Evolutionary conservation across 768 basidiomycete species (phyloP), one percentile per base, ranked within the genome.

Genomic region (Podaxis rugospora): DNA sequence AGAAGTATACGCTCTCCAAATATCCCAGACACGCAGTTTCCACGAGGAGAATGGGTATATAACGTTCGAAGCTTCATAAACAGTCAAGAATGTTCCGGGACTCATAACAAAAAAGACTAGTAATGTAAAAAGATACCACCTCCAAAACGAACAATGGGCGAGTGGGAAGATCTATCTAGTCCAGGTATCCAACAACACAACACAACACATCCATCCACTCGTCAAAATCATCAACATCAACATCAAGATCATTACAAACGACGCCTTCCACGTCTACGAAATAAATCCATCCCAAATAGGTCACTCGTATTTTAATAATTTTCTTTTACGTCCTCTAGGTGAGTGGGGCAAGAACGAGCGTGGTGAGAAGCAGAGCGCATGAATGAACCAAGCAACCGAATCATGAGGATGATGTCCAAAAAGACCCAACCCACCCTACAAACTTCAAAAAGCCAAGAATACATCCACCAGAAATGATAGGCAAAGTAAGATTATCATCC

Each of bases 401-500:
- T 42, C 14, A 42, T 49, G 9, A 49, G 27, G 47, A 49, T 10
- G 44, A 47, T 4, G 25, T 49, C 47, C 47, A 49, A 27, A 49
- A 7, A 2, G n/a, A 21, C 21, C 47, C 84, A 68, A 51, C 9
- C 57, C 57, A 58, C 3, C 36, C 35, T 35, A 37, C 47, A 13
- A 58, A 25, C 46, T 51, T 58, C 9, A 58, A 47, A n/a, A 58
- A 58, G 5, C 57, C 57, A 27, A 58, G 32, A 5, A 58, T 50
- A 51, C 57, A 58, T 14, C 57, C 57, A 5, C 57, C 57, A 36
- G 57, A 58, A 5, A 58, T 47, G 6, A 96, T 86, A 3, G 95
- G 95, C 23, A 97, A 74, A 5, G 93, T 95, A 25, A 97, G 72
- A 70, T 97, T 97, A 70, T 97, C 95, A 68, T 97, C 95, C 40